phyloP scores from a whole-genome alignment of 2,329 filamentous ascomycete species.

The Colletotrichum brevisporum region DNA sequence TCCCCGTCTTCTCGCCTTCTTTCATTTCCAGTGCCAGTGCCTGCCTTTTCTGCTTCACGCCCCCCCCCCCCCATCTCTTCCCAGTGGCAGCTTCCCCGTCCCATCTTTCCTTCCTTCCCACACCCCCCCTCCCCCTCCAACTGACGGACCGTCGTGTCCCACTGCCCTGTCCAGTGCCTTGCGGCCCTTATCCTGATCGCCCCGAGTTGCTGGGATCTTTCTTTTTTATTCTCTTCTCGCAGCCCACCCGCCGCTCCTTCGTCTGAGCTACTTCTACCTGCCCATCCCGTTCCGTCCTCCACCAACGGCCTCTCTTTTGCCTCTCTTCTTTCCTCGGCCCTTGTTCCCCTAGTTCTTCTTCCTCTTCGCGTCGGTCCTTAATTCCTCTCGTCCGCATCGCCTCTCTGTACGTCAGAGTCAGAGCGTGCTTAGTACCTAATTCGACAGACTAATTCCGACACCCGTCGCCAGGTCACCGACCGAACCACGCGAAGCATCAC shows the following conservation, averaged over 20 bases:
- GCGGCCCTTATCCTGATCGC: constrained; percentile 15
- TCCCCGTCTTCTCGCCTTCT: too few species aligned
- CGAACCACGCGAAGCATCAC: constrained; percentile 1
- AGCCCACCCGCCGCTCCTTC: constrained; percentile 1
- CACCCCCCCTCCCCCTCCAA: neutral
- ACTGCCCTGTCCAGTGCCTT: neutral
- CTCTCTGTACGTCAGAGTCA: neutral
- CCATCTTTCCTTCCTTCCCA: constrained; percentile 3
- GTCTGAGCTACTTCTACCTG: constrained; percentile 29
- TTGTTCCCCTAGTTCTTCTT: neutral
- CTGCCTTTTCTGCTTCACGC: too few species aligned
- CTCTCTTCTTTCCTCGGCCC: neutral
- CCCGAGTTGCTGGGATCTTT: constrained; percentile 34
- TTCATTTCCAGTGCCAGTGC: too few species aligned
- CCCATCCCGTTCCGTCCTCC: constrained; percentile 7
- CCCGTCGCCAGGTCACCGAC: neutral
- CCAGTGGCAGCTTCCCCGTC: too few species aligned
- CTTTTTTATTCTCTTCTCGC: constrained; percentile 31
- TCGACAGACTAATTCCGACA: neutral
- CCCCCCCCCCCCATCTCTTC: too few species aligned
- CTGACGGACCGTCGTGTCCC: constrained; percentile 17
- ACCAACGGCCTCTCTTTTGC: neutral
- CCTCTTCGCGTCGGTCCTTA: constrained; percentile 31
- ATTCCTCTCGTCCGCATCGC: neutral
- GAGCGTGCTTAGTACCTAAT: constrained; percentile 29